A percentile compares a stretch with the other conserved stretches of the same genome.
phyloP scores from a whole-genome alignment of 2,329 filamentous ascomycete genomes.

The Aspergillus calidoustus region DNA sequence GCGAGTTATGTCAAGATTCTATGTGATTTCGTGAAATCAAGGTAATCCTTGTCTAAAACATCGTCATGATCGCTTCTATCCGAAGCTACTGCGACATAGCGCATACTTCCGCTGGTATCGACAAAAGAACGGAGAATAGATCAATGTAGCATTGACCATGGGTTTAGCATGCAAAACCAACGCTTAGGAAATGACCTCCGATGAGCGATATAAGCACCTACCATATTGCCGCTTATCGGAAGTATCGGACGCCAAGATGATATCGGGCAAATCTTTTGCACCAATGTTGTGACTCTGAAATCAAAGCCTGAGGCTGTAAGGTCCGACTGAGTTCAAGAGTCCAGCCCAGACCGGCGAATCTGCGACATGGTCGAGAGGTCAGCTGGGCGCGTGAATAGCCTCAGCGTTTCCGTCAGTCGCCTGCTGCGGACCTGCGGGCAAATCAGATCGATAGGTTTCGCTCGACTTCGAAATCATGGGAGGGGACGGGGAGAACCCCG shows the following conservation, averaged over 20 bases:
- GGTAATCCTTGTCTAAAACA: not conserved
- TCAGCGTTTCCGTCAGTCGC: conserved; percentile 3
- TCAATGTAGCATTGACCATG: not conserved
- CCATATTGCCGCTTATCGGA: not conserved
- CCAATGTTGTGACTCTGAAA: not conserved
- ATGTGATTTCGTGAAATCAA: not conserved
- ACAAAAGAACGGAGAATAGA: not conserved
- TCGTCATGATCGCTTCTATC: not conserved
- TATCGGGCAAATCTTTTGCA: not conserved
- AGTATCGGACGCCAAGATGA: not conserved
- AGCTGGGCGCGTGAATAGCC: conserved; percentile 18
- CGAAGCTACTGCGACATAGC: not conserved
- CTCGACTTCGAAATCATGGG: conserved; percentile 21
- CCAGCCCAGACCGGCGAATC: not conserved
- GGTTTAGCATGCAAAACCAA: not conserved
- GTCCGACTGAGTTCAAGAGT: not conserved
- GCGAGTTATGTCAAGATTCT: not conserved
- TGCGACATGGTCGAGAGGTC: not conserved
- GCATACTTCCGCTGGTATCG: no score
- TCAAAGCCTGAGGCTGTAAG: not conserved
- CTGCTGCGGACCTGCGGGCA: conserved; percentile 9
- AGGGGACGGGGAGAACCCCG: conserved; percentile 24
- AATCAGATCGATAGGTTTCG: not conserved
- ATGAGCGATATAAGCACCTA: not conserved
- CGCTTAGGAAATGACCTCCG: not conserved